Percentiles rank a stretch among this genome's conserved stretches.
Conservation (phyloP, 2,329 filamentous ascomycete species). For the Diaporthe destruens region DNA sequence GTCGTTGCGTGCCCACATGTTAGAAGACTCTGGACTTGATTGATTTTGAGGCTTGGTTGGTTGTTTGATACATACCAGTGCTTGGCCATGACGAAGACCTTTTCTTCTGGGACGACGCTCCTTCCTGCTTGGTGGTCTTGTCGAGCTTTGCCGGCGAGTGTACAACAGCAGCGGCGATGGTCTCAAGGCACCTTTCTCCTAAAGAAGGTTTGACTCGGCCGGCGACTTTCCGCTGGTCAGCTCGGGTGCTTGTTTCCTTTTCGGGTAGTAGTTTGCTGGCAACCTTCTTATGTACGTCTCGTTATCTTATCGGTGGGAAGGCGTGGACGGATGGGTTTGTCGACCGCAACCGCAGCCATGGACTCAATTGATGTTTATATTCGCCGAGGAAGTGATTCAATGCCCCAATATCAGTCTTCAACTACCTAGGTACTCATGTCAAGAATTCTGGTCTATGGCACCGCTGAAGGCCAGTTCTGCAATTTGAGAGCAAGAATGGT, state of each 20-base stretch:
- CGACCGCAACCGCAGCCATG: neutral
- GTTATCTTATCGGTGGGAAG: neutral
- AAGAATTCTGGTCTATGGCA: neutral
- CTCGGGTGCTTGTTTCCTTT: neutral
- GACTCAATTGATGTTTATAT: neutral
- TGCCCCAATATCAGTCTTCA: neutral
- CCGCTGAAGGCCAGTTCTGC: neutral
- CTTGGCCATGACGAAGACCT: conserved; percentile 46
- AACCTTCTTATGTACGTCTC: neutral
- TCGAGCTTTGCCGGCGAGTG: neutral
- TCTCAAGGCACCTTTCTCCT: neutral
- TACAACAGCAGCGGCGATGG: neutral
- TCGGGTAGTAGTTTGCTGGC: neutral
- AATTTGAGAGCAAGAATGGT: neutral
- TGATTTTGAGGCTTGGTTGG: neutral
- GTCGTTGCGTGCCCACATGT: neutral
- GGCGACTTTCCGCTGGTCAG: neutral
- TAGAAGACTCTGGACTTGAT: neutral
- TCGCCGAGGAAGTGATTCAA: neutral
- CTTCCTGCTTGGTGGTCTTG: neutral
- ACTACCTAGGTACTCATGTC: neutral
- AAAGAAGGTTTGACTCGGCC: neutral
- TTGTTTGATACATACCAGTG: conserved; percentile 46
- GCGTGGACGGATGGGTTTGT: no score
- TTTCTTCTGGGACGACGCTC: neutral